phyloP scores from a whole-genome alignment of 176 grass and related monocot genomes.

The Triticum timopheevii region DNA sequence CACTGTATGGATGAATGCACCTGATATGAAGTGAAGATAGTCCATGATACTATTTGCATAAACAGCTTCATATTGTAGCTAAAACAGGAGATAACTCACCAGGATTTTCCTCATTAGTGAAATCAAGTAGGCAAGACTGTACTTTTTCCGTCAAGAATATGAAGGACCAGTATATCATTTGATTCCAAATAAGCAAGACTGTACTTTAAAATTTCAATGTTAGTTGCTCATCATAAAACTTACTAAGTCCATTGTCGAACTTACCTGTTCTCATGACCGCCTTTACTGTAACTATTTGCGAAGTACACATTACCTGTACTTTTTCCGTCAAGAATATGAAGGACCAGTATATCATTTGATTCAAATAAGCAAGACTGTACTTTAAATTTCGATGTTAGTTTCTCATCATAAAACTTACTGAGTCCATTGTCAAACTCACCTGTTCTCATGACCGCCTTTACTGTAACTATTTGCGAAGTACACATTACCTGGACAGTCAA shows the following conservation, averaged over 20 bases:
- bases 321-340: not conserved
- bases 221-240: not conserved
- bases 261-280: not conserved
- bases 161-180: not conserved
- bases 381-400: not conserved
- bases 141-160: not conserved
- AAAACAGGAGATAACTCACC: not conserved
- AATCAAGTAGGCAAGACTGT: not conserved
- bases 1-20: conserved; percentile 13
- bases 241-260: not conserved
- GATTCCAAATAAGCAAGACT: not conserved
- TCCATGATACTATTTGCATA: not conserved
- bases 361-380: not conserved
- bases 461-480: no score
- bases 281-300: not conserved
- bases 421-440: not conserved
- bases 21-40: conserved; percentile 10
- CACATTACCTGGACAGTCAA: not conserved
- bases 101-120: conserved; percentile 16
- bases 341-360: not conserved
- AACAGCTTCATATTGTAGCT: not conserved
- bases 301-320: not conserved
- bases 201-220: not conserved
- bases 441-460: not conserved
- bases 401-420: not conserved